These are phyloP conservation scores for Alternaria sp. DNA, from an alignment of 2,329 filamentous ascomycete species.

Conservation along the genomic window DNA sequence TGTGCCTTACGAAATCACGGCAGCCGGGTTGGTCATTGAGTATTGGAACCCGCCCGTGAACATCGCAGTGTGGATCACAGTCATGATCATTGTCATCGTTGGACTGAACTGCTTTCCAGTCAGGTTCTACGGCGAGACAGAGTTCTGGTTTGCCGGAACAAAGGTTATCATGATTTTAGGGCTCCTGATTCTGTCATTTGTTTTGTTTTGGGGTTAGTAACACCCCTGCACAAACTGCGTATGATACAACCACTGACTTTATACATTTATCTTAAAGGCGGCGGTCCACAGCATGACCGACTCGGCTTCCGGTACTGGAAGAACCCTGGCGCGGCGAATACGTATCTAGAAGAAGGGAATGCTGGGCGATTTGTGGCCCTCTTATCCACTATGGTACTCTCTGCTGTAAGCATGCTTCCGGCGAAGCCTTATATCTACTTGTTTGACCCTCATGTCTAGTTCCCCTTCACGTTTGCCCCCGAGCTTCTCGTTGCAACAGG, in stretches of 20 bases:
- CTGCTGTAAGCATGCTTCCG: slow-evolving; percentile 53
- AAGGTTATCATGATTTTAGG: slow-evolving; percentile 50
- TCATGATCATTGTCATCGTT: slow-evolving; percentile 45
- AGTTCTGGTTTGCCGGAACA: slow-evolving; percentile 44
- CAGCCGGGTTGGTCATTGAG: slow-evolving; percentile 46
- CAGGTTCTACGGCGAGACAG: slow-evolving; percentile 46
- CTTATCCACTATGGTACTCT: slow-evolving; percentile 58
- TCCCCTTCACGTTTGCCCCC: slow-evolving; percentile 11
- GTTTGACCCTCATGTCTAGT: background rate
- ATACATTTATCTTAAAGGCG: slow-evolving; percentile 38
- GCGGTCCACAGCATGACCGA: slow-evolving; percentile 58
- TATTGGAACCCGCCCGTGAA: slow-evolving; percentile 46
- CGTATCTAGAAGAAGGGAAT: slow-evolving; percentile 55
- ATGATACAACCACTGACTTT: background rate
- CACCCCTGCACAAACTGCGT: background rate
- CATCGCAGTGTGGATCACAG: slow-evolving; percentile 45
- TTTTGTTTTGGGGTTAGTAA: slow-evolving; percentile 57
- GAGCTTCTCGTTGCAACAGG: slow-evolving; percentile 56
- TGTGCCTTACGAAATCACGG: slow-evolving; percentile 44
- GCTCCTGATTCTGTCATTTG: slow-evolving; percentile 59
- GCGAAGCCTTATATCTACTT: background rate
- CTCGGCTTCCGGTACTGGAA: slow-evolving; percentile 67
- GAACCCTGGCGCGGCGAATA: slow-evolving; percentile 58
- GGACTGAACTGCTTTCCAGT: slow-evolving; percentile 47
- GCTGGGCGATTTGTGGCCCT: slow-evolving; percentile 60